Conservation (phyloP, 2,329 filamentous ascomycete species). For the Orbilia brochopaga region DNA sequence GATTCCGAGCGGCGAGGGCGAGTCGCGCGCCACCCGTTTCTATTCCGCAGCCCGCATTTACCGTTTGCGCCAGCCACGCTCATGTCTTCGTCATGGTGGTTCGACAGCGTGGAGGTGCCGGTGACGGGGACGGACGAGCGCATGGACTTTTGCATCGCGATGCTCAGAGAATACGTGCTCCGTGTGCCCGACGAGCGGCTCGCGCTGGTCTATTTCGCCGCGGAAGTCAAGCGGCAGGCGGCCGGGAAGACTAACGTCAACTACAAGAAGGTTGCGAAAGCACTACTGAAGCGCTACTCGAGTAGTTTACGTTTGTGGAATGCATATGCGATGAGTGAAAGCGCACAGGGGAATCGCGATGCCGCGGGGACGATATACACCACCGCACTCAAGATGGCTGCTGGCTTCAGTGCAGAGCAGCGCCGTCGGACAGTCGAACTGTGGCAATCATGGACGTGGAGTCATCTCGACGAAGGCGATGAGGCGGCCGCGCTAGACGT, state of each 20-base stretch:
- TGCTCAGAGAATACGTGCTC: slow-evolving; percentile 36
- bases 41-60: slow-evolving; percentile 58
- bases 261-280: slow-evolving; percentile 74
- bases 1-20: slow-evolving; percentile 52
- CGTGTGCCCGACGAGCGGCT: slow-evolving; percentile 62
- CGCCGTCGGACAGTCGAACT: slow-evolving; percentile 60
- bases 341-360: slow-evolving; percentile 64
- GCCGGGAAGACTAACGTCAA: slow-evolving; percentile 54
- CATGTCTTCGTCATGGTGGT: slow-evolving; percentile 64
- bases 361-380: slow-evolving; percentile 70
- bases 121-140: slow-evolving; percentile 8
- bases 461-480: slow-evolving; percentile 57
- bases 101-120: slow-evolving; percentile 58
- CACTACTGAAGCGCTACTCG: slow-evolving; percentile 71
- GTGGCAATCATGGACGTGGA: slow-evolving; percentile 71
- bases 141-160: slow-evolving; percentile 22
- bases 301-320: slow-evolving; percentile 75
- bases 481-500: slow-evolving; percentile 51
- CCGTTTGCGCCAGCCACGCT: slow-evolving; percentile 63
- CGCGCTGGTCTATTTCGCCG: slow-evolving; percentile 66
- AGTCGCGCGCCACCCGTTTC: slow-evolving; percentile 54
- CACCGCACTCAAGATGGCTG: slow-evolving; percentile 69
- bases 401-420: slow-evolving; percentile 57
- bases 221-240: slow-evolving; percentile 25
- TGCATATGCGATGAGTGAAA: slow-evolving; percentile 77